phyloP scores from a whole-genome alignment of 257 asterid genomes.

The Ophiorrhiza pumila region DNA sequence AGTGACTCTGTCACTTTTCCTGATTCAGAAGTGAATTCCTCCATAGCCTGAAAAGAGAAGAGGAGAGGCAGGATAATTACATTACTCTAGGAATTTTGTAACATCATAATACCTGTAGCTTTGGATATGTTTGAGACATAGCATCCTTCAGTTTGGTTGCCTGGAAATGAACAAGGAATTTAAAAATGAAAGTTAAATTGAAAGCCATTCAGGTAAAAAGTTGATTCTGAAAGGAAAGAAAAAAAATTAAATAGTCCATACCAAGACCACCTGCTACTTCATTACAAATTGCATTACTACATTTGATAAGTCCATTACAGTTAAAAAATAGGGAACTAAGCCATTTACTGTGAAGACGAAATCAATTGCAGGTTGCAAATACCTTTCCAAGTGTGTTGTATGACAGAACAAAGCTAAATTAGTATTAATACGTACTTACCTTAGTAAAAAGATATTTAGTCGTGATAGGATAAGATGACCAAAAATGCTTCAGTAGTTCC shows the following conservation, averaged over 20 bases:
- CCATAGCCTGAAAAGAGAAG: not conserved
- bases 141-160: slow-evolving; percentile 81
- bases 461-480: slow-evolving; percentile 98
- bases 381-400: not conserved
- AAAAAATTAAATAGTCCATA: not conserved
- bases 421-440: slow-evolving; percentile 37
- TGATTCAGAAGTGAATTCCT: too few relatives aligned
- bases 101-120: slow-evolving; percentile 62
- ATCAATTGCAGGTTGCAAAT: not conserved
- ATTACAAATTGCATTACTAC: not conserved
- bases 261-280: not conserved
- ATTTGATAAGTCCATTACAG: not conserved
- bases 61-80: not conserved
- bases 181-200: slow-evolving; percentile 1
- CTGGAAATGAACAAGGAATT: slow-evolving; percentile 32
- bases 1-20: not conserved
- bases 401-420: not conserved
- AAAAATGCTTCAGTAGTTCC: slow-evolving; percentile 86
- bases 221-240: not conserved
- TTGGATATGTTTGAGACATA: slow-evolving; percentile 74
- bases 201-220: slow-evolving; percentile 1
- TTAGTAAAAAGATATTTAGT: slow-evolving; percentile 63
- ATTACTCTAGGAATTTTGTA: not conserved
- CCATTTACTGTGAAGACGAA: not conserved
- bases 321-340: not conserved